Base-by-base conservation (phyloP, 805 yeast genomes). In the Metschnikowia similis region DNA sequence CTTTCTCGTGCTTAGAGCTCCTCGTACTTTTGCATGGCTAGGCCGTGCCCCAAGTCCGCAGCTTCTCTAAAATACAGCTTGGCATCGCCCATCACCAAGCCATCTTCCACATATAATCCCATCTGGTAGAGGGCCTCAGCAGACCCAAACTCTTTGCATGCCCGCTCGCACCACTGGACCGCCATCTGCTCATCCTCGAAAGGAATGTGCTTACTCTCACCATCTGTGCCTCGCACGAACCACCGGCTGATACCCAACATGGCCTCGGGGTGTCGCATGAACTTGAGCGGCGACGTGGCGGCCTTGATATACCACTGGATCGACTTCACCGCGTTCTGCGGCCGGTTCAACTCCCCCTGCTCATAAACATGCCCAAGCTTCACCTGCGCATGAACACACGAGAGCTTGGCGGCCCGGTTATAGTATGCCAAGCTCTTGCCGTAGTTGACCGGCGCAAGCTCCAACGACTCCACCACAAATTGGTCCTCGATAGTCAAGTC, bases 271-370 rank as follows among this genome's bases (percentile, higher is more conserved):
- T 71, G 75, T 48, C 76, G 63, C 49, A 62, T 65, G 60, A 66
- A 71, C 13, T 66, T 61, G 27, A 73, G 57, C 17, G 76, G 74
- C 13, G 74, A 69, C 13, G 69, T 62, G 2, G 71, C 63, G 1
- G 77, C 76, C 58, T 67, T 70, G 55, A 71, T 59, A 52, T 65
- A 74, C 78, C 78, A 74, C 50, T 71, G 77, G 40, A 74, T 67
- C 16, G 77, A 72, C 55, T 74, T 73, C 56, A 59, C 64, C 14
- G 76, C 65, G 51, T 74, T 73, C 44, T 50, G 53, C 30, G 62
- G 66, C 30, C 77, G 63, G 58, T 71, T 66, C 59, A 74, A 66
- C 49, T 74, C 77, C 4, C 76, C 78, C 41, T 56, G 56, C 55
- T 74, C 78, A 54, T 74, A 74, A 3, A 74, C 66, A n/a, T 60